A percentile compares a stretch with the other conserved stretches of the same genome.
phyloP scores from a whole-genome alignment of 352 stramenopile genomes.

The Thalassiosira ordinaria region DNA sequence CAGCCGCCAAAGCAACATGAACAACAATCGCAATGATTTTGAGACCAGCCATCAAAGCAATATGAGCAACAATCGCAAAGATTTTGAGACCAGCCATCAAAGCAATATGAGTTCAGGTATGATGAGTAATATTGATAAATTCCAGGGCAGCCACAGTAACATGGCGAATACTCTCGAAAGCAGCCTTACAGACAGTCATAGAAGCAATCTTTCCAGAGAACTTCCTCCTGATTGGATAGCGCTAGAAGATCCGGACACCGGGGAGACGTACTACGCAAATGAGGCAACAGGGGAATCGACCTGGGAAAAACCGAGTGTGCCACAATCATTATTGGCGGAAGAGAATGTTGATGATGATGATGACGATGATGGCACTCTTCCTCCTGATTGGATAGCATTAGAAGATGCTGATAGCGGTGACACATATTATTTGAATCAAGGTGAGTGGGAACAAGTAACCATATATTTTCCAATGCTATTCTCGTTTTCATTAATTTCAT shows the following conservation, averaged over 20 bases:
- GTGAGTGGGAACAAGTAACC: too few species aligned
- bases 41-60: too few species aligned
- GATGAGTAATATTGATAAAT: conserved; percentile 1
- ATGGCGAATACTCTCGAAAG: background rate
- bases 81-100: background rate
- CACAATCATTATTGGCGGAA: conserved; percentile 1
- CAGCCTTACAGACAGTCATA: background rate
- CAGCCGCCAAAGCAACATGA: background rate
- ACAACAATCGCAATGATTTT: background rate
- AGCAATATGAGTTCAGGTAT: too few species aligned
- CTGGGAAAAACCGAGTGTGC: conserved; percentile 38
- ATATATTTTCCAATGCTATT: too few species aligned
- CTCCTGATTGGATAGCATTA: conserved; percentile 28
- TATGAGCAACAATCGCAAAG: background rate
- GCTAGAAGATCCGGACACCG: conserved; percentile 23
- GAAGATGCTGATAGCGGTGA: conserved; percentile 55
- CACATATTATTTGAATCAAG: conserved; percentile 88
- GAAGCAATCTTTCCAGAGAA: background rate
- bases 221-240: conserved; percentile 13
- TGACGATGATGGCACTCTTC: conserved; percentile 16
- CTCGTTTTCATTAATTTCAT: too few species aligned
- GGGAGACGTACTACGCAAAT: conserved; percentile 34
- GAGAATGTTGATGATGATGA: conserved; percentile 8
- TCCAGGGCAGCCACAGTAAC: background rate
- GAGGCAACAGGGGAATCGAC: conserved; percentile 34